Evolutionary conservation across 306 rosid species (phyloP), one percentile per base, ranked within the genome.

Genomic region (Quercus rubra): DNA sequence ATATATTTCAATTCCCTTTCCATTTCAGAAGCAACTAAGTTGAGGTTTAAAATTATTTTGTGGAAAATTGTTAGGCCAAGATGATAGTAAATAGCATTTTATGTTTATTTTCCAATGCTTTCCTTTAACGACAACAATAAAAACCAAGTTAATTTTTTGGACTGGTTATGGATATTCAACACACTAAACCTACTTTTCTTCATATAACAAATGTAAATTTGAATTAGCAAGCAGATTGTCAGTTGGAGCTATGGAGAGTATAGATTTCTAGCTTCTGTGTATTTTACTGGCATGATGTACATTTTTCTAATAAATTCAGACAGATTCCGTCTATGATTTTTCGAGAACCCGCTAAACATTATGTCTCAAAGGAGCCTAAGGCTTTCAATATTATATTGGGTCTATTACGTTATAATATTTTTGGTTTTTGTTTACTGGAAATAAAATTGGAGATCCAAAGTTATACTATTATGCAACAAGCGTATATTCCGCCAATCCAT

Each of bases 201-300:
- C 54, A 11, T 49, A 49, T 49, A 49, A 49, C 54, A 49, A 49
- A 11, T 12, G 12, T 41, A 41, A 41, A 41, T 41, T 41, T 41
- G 46, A 8, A 41, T 41, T 2, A 41, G 11, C 46, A 41, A 41
- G 46, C 46, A 49, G 54, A 49, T 49, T 49, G 15, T 49, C 15
- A 49, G 17, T 49, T 13, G 14, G 54, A 3, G 54, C 54, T 49
- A 10, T 49, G 54, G 17, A 57, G 55, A 71, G 21, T 61, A n/a
- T 74, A 46, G 63, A 49, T 28, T 72, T 73, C 57, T 74, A 46
- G 59, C 77, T 83, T 51, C 64, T 71, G 55, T 74, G 61, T 43
- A 80, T 64, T 21, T 51, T 33, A 57, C 51, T 35, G 62, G 41
- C 63, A 30, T 72, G 19, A 74, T 63, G 56, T 58, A 55, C 75